These are phyloP conservation scores for Leishmania major DNA, from an alignment of 208 protist genomes.

Conservation along the genomic window DNA sequence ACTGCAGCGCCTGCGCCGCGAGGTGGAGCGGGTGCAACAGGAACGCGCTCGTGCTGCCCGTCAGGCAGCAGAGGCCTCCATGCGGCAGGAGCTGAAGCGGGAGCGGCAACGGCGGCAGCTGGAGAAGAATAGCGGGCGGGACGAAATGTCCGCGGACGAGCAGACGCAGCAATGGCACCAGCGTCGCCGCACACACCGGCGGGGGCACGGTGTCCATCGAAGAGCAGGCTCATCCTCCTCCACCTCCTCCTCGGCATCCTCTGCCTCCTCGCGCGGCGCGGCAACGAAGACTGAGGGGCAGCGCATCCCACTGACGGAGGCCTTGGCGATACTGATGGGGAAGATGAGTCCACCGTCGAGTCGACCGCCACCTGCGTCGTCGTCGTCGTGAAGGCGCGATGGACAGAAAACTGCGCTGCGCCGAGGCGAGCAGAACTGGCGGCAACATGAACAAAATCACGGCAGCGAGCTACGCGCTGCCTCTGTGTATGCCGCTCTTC, in stretches of 20 bases:
- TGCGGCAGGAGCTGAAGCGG: conserved; percentile 30
- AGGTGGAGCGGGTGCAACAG: conserved; percentile 18
- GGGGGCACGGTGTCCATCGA: background rate
- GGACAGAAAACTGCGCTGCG: background rate
- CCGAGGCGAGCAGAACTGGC: background rate
- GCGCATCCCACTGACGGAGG: conserved; percentile 51
- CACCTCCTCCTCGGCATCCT: background rate
- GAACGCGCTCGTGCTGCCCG: conserved; percentile 19
- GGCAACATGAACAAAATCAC: background rate
- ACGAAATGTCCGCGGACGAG: conserved; percentile 2
- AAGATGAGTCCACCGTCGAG: conserved; percentile 19
- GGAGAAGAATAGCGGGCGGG: conserved; percentile 8
- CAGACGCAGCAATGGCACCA: background rate
- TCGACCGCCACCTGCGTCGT: conserved; percentile 7
- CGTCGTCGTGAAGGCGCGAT: background rate
- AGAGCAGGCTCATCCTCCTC: conserved; percentile 13
- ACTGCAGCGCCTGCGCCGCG: conserved; percentile 11
- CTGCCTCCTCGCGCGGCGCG: background rate
- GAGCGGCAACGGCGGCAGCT: conserved; percentile 34
- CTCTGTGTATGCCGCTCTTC: background rate
- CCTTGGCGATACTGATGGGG: conserved; percentile 54
- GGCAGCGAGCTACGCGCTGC: background rate
- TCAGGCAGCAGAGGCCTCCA: conserved; percentile 37
- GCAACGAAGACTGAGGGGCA: background rate
- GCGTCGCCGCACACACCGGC: conserved; percentile 8